phyloP scores from a whole-genome alignment of 805 yeast species.

The Candida arabinofermentans region DNA sequence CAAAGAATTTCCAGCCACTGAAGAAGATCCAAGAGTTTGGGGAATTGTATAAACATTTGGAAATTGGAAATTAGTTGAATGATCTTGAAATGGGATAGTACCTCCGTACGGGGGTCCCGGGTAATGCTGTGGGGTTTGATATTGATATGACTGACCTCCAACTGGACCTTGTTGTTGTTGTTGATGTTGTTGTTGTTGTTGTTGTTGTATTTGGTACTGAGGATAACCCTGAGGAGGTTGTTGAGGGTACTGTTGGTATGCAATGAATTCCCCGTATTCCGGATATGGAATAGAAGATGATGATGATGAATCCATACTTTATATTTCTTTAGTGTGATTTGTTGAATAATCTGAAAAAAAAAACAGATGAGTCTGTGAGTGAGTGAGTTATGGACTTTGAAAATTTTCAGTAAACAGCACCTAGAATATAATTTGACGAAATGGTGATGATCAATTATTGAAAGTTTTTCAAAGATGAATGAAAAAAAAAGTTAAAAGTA shows the following conservation, averaged over 20 bases:
- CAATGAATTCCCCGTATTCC: background rate
- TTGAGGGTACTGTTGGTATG: background rate
- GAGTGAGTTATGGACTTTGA: no score
- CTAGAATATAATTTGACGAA: no score
- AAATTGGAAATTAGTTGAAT: background rate
- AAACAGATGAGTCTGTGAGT: no score
- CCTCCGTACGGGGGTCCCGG: background rate
- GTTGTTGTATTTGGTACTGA: background rate
- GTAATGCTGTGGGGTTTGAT: background rate
- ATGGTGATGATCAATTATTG: no score
- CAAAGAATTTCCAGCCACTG: background rate
- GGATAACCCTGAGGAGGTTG: background rate
- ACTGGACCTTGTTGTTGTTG: background rate
- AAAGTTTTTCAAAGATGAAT: no score
- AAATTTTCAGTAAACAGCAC: no score
- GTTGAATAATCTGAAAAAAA: no score
- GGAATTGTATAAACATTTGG: slow-evolving; percentile 4
- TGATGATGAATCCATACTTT: background rate
- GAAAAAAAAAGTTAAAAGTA: no score
- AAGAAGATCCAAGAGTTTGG: background rate
- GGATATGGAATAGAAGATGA: background rate
- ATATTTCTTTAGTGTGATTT: no score
- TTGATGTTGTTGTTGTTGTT: background rate
- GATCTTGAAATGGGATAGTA: slow-evolving; percentile 1
- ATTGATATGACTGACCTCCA: background rate